Evolutionary conservation across 1,139 yeast genomes (phyloP).

Genomic region (Nadsonia commutata): DNA sequence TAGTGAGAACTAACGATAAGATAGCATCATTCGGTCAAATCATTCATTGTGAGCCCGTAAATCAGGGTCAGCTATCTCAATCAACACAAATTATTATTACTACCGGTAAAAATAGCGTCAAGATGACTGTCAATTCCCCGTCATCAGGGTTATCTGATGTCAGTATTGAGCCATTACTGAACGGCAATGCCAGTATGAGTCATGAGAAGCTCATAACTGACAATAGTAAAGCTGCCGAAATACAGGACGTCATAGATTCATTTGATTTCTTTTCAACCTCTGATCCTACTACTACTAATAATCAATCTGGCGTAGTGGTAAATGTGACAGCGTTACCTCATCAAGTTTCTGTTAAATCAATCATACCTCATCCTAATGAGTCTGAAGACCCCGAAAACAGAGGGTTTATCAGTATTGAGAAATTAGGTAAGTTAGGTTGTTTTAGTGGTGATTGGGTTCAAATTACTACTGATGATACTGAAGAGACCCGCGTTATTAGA

Average conservation of each 20-base stretch:
- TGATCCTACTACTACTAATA: slow-evolving; percentile 8
- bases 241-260: slow-evolving; percentile 17
- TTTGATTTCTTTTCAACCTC: slow-evolving; percentile 11
- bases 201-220: background rate
- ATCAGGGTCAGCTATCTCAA: slow-evolving; percentile 36
- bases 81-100: background rate
- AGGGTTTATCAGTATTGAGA: slow-evolving; percentile 39
- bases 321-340: slow-evolving; percentile 12
- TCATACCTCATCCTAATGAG: slow-evolving; percentile 18
- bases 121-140: slow-evolving; percentile 6
- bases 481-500: slow-evolving; percentile 29
- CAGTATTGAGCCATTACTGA: slow-evolving; percentile 17
- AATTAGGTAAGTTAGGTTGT: slow-evolving; percentile 41
- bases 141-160: slow-evolving; percentile 28
- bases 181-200: slow-evolving; percentile 4
- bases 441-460: slow-evolving; percentile 57
- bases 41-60: slow-evolving; percentile 54
- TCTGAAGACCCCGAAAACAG: slow-evolving; percentile 31
- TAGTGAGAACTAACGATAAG: background rate
- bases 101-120: slow-evolving; percentile 16
- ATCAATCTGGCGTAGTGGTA: slow-evolving; percentile 8
- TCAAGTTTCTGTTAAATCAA: slow-evolving; percentile 12
- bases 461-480: slow-evolving; percentile 17
- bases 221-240: slow-evolving; percentile 1
- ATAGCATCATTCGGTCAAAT: slow-evolving; percentile 18